Evolutionary conservation across 2,329 filamentous ascomycete genomes (phyloP), one percentile per base, ranked within the genome.

Genomic region (Neopestalotiopsis clavispora): DNA sequence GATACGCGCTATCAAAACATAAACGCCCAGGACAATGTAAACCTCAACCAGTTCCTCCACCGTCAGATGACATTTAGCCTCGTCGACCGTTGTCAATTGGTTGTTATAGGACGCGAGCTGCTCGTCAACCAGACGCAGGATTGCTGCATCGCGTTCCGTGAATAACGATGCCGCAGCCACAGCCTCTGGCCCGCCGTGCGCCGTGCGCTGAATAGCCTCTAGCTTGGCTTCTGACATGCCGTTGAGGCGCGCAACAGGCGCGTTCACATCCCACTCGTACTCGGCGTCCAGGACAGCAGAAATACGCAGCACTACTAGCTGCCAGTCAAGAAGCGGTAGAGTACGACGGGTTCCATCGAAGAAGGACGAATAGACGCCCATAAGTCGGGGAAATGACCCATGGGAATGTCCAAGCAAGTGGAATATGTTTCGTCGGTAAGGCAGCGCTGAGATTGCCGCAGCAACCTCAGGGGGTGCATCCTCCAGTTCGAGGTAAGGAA

Each of bases 201-300:
- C 62, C 30, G 67, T 68, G 32, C 32, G 38, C 58, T 69, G 68
- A 3, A 74, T 65, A 4, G 69, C 69, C 2, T 65, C 67, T 1
- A 73, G 66, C 28, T 72, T 67, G 12, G 68, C 67, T 1, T 61
- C 65, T 61, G 69, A 40, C 7, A 74, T 67, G 56, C 71, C 68
- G 66, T 70, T 72, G 56, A 72, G 64, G 9, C 67, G 68, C 3
- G 73, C 73, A 5, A 75, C 73, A 13, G 73, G 73, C 30, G 69
- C 68, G 65, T 75, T 75, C 69, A 75, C 73, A 17, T 75, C 73
- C 69, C 70, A 74, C 23, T 74, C 73, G 65, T 75, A 75, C 23
- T 69, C 68, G 40, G 73, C 73, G 40, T 72, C 68, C 6, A 75
- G 69, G 4, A 69, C 71, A 17, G 72, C 72, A 20, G 73, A 72